Evolutionary conservation across 306 rosid genomes (phyloP).

Genomic region (Citrullus amarus): DNA sequence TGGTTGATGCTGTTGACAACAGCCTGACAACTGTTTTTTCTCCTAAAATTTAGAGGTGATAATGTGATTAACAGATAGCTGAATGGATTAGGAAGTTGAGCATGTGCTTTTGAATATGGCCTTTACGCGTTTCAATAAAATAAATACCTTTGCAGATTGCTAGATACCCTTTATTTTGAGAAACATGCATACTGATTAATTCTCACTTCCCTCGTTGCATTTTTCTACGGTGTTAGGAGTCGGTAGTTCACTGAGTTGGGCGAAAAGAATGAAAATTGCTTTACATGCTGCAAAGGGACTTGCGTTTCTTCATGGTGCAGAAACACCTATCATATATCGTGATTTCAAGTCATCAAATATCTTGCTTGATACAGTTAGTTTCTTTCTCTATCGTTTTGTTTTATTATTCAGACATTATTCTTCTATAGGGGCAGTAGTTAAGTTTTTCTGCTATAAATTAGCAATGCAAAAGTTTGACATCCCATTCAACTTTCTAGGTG

Average conservation of each 20-base stretch:
- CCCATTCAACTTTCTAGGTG: background rate
- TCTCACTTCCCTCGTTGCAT: background rate
- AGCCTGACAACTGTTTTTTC: background rate
- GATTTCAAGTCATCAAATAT: conserved; percentile 97
- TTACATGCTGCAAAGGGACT: conserved; percentile 91
- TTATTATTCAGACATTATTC: background rate
- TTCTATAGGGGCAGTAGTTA: background rate
- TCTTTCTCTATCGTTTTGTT: conserved; percentile 8
- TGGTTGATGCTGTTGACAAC: background rate
- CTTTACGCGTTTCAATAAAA: background rate
- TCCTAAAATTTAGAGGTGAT: background rate
- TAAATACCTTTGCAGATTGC: background rate
- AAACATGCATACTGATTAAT: background rate
- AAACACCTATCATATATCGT: conserved; percentile 85
- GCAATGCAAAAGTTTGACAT: background rate
- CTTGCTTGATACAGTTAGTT: conserved; percentile 78
- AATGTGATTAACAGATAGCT: background rate
- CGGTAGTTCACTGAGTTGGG: conserved; percentile 79
- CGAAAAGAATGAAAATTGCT: conserved; percentile 94
- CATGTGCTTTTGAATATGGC: background rate
- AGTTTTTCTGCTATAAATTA: background rate
- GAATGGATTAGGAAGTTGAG: background rate
- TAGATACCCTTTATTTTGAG: background rate
- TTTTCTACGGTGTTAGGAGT: conserved; percentile 52
- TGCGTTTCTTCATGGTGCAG: conserved; percentile 96